Evolutionary conservation across 495 filamentous ascomycete genomes (phyloP).

Genomic region (Penicillium paxilli): DNA sequence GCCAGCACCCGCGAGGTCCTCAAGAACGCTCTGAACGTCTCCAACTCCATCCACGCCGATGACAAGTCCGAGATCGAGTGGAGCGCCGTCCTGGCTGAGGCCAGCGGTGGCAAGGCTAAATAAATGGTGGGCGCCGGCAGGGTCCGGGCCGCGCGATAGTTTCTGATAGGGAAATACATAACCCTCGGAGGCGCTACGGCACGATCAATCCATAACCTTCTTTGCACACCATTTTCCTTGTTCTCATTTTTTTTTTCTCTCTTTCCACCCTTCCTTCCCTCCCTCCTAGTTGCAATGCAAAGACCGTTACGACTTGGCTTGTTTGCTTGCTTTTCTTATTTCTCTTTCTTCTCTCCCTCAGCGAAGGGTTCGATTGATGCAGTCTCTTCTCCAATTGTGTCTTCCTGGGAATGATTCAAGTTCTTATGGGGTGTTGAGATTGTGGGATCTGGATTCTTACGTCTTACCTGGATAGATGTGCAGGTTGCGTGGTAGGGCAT

Average conservation of each 20-base stretch:
- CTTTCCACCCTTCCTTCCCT: no score
- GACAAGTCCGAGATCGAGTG: conserved; percentile 87
- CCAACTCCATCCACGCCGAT: conserved; percentile 87
- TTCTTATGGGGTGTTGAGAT: not conserved
- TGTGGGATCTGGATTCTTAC: not conserved
- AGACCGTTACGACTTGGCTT: conserved; percentile 43
- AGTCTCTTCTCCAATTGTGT: not conserved
- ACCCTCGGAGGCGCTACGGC: conserved; percentile 22
- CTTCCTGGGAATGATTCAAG: not conserved
- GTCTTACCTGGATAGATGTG: not conserved
- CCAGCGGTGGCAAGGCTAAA: conserved; percentile 72
- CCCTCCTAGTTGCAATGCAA: conserved; percentile 44
- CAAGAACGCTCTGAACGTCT: conserved; percentile 81
- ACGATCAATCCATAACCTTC: conserved; percentile 31
- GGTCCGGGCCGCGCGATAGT: conserved; percentile 40
- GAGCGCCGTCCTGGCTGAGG: conserved; percentile 71
- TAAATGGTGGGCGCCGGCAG: conserved; percentile 40
- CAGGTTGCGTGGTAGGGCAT: not conserved
- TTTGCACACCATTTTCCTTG: conserved; percentile 30
- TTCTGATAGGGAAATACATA: conserved; percentile 8
- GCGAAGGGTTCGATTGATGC: not conserved
- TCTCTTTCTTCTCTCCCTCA: no score
- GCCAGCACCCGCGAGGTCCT: conserved; percentile 91
- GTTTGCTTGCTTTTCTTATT: conserved; percentile 1
- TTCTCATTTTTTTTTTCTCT: conserved; percentile 20